Conservation (phyloP, 1,139 yeast genomes). For the Geotrichum carabidarum region DNA sequence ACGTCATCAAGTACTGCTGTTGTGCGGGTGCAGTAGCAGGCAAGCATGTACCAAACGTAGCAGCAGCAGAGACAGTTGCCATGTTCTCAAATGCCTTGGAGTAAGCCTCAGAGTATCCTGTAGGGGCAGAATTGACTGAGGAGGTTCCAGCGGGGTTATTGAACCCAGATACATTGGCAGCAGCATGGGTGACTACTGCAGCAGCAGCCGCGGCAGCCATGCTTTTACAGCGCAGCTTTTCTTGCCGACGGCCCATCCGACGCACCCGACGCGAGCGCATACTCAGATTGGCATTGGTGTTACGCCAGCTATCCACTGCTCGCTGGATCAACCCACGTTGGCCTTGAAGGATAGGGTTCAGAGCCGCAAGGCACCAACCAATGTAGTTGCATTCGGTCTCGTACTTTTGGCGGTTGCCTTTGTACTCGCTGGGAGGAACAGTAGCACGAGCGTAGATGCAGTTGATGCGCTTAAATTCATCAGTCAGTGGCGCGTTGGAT, state of each 20-base stretch:
- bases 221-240: slow-evolving; percentile 1
- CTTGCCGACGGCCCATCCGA: slow-evolving; percentile 23
- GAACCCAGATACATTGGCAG: neutral
- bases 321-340: slow-evolving; percentile 46
- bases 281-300: slow-evolving; percentile 41
- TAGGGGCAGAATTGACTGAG: neutral
- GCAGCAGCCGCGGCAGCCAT: neutral
- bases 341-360: slow-evolving; percentile 41
- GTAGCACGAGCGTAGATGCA: slow-evolving; percentile 46
- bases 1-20: neutral
- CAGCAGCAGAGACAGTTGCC: neutral
- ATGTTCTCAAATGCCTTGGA: neutral
- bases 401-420: slow-evolving; percentile 44
- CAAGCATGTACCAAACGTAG: neutral
- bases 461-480: slow-evolving; percentile 39
- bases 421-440: slow-evolving; percentile 40
- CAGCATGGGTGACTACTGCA: neutral
- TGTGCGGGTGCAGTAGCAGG: neutral
- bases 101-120: neutral
- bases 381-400: slow-evolving; percentile 46
- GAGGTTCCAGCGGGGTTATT: neutral
- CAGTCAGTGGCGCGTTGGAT: slow-evolving; percentile 19
- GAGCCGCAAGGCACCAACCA: slow-evolving; percentile 44
- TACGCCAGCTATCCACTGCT: slow-evolving; percentile 49
- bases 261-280: slow-evolving; percentile 42